Base-by-base conservation (phyloP, 1,284 basidiomycete genomes). In the Trichosporon sp. region DNA sequence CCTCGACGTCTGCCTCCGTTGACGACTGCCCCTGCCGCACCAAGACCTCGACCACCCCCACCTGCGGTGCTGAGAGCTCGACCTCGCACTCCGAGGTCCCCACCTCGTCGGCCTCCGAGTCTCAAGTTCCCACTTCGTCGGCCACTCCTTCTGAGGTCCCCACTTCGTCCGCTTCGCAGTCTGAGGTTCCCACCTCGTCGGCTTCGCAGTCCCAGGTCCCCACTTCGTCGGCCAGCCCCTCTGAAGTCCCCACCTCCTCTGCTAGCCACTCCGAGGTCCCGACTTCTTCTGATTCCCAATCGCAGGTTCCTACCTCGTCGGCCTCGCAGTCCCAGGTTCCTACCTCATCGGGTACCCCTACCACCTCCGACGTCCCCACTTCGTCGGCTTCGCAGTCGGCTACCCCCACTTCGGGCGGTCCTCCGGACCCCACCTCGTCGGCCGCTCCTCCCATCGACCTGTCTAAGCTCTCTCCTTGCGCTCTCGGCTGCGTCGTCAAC, bases 391-490 rank as follows among this genome's bases (percentile, higher is more conserved):
- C 54, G 2, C 4, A 46, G 43, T 19, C 19, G 19, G 26, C 26
- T 10, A 59, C 26, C 26, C 54, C 54, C 8, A 59, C 54, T 4
- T 59, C 54, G 8, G 21, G 54, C 54, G 31, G 54, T 19, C 12
- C 21, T 31, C 54, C 54, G 11, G 26, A 6, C 26, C 54, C 54
- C 26, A 59, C 54, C 10, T 7, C 54, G 26, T 59, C 54, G 8
- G 21, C 26, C 11, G 31, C 21, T 11, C 43, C 43, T n/a, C 54
- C 54, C 21, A 2, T 59, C 26, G 54, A 59, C 54, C 67, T 71
- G 37, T 59, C 63, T 21, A 68, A 54, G 67, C 66, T 71, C 37
- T 68, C 66, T 2, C 7, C 10, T 2, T 71, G 70, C 51, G 48
- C 67, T 10, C 51, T 61, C 11, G n/a, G 19, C 12, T 68, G 67